phyloP scores from a whole-genome alignment of 352 stramenopile species.

The Thalassiosira livingstoniorum region DNA sequence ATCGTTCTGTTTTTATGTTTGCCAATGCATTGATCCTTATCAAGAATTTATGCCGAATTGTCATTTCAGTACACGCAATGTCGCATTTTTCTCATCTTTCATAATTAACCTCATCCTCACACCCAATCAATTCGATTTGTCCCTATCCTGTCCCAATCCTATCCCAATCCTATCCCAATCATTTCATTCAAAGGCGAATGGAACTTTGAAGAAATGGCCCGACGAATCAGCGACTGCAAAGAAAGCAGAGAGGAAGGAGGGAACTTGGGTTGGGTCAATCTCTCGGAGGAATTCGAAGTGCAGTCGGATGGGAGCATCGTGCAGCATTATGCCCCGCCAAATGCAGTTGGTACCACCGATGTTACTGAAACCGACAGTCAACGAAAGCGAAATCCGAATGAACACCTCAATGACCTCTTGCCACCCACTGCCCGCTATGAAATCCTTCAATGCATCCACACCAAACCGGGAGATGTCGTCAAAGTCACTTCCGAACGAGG shows the following conservation, averaged over 20 bases:
- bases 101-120: too few relatives aligned
- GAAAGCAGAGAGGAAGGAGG: conserved; percentile 77
- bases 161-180: too few relatives aligned
- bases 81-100: too few relatives aligned
- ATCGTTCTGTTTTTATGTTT: too few relatives aligned
- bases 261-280: conserved; percentile 76
- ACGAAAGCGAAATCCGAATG: conserved; percentile 66
- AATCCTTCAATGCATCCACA: conserved; percentile 67
- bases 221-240: conserved; percentile 74
- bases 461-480: conserved; percentile 82
- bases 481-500: conserved; percentile 66
- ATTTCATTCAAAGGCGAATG: conserved; percentile 36
- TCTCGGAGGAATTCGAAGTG: conserved; percentile 39
- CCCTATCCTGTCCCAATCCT: too few relatives aligned
- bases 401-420: conserved; percentile 81
- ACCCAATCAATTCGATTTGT: too few relatives aligned
- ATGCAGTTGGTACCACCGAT: background rate
- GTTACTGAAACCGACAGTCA: background rate
- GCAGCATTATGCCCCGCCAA: too few relatives aligned
- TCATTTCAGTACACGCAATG: too few relatives aligned
- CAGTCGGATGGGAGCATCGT: conserved; percentile 3
- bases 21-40: too few relatives aligned
- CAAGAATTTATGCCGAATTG: too few relatives aligned
- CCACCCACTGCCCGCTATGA: conserved; percentile 65
- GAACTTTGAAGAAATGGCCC: conserved; percentile 76